These are phyloP conservation scores for Colletotrichum sp. DNA, from an alignment of 2,329 filamentous ascomycete species.

Conservation along the genomic window DNA sequence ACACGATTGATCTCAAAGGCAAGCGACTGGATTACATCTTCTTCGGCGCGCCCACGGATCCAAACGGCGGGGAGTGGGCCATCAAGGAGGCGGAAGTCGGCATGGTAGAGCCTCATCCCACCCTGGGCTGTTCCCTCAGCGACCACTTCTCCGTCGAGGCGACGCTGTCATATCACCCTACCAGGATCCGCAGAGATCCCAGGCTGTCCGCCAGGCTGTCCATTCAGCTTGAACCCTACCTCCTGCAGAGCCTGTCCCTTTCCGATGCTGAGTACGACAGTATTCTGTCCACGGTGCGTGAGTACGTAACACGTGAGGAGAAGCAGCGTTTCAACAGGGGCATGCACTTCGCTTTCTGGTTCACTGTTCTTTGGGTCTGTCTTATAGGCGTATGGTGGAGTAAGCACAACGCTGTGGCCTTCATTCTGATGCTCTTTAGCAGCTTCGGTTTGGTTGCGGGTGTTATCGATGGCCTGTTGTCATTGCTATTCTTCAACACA, in stretches of 20 bases:
- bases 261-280: conserved; percentile 54
- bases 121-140: conserved; percentile 83
- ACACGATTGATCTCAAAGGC: conserved; percentile 73
- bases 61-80: conserved; percentile 59
- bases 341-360: conserved; percentile 72
- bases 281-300: conserved; percentile 73
- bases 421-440: conserved; percentile 79
- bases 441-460: conserved; percentile 80
- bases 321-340: conserved; percentile 75
- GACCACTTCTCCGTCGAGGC: conserved; percentile 94
- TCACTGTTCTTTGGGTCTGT: conserved; percentile 74
- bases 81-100: conserved; percentile 75
- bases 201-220: conserved; percentile 25
- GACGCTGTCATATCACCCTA: conserved; percentile 63
- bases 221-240: conserved; percentile 34
- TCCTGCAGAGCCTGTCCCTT: conserved; percentile 24
- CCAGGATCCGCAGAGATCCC: conserved; percentile 26
- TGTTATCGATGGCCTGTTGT: conserved; percentile 83
- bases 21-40: conserved; percentile 97
- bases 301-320: conserved; percentile 74
- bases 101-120: conserved; percentile 82
- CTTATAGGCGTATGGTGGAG: conserved; percentile 87
- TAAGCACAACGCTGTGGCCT: conserved; percentile 76
- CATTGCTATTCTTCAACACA: conserved; percentile 82
- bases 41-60: conserved; percentile 52